Base-by-base conservation (phyloP, 2,329 filamentous ascomycete genomes). In the Aspergillus ruber region DNA sequence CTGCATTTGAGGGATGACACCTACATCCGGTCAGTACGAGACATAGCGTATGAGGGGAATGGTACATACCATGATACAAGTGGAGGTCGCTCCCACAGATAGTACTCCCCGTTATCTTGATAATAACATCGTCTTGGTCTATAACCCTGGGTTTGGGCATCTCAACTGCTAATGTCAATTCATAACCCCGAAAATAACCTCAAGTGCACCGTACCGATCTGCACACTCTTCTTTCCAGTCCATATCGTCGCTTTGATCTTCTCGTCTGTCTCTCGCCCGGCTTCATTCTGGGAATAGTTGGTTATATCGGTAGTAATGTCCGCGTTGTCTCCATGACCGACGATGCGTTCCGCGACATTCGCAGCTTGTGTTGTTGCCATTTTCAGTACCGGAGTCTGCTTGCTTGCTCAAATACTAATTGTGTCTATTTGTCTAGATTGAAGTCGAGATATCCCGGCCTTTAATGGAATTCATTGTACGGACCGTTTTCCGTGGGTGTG, bases 221-320 rank as follows among this genome's bases (percentile, higher is more conserved):
- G 70, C 42, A 95, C 87, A 25, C 74, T 80, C 60, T 90, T 87
- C 74, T 91, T 93, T 45, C 86, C 86, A 68, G 85, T 82, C 89
- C 89, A 95, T 2, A 79, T 80, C 12, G 94, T 70, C 0, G 89
- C 90, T 66, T 88, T 85, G 86, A 95, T 93, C 13, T 69, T 85
- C 57, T 83, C 78, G 27, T 66, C 68, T 3, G 67, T 70, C 4
- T 74, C 68, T 57, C 79, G 71, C 20, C 74, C 79, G 62, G 74
- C 74, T 17, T 73, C 66, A 49, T 84, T 74, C 4, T 73, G 72
- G 1, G 68, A 73, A n/a, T 85, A 86, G 55, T 83, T 83, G 50
- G 79, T 73, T 42, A 91, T 74, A 60, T 93, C 83, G 52, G 91
- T 87, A 13, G 76, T 70, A 1, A 81, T 86, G 45, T 77, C 74